phyloP scores from a whole-genome alignment of 83 land plant genomes.

The Thuja plicata region DNA sequence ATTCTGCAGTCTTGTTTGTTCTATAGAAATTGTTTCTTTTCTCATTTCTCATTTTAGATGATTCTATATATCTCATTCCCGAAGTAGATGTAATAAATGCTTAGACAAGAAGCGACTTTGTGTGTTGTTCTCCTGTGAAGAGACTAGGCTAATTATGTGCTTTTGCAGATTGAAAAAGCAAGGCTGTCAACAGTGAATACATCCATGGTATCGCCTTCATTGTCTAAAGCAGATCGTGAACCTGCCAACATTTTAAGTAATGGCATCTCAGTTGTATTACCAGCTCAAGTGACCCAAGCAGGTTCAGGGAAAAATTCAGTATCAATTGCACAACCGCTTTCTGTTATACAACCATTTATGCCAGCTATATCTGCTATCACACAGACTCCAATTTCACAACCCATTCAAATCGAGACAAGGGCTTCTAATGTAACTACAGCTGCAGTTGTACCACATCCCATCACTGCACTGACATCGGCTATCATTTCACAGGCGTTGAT shows the following conservation, averaged over 20 bases:
- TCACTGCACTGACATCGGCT: neutral
- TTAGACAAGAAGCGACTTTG: neutral
- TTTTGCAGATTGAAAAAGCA: constrained; percentile 15
- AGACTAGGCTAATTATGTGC: constrained; percentile 10
- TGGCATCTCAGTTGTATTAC: neutral
- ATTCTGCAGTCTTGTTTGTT: neutral
- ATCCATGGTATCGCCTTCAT: constrained; percentile 3
- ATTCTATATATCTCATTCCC: neutral
- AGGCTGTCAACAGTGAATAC: neutral
- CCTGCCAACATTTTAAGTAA: neutral
- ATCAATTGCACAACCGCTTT: neutral
- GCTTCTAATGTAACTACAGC: neutral
- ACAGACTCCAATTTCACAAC: neutral
- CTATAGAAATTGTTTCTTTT: neutral
- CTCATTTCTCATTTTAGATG: neutral
- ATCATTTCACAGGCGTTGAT: neutral
- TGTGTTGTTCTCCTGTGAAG: neutral
- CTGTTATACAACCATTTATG: neutral
- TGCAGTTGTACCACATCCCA: neutral
- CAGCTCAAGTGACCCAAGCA: constrained; percentile 6
- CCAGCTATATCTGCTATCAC: neutral
- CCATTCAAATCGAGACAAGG: neutral
- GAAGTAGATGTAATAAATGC: neutral
- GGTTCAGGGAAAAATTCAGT: neutral
- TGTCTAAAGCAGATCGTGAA: neutral